phyloP scores from a whole-genome alignment of 805 yeast genomes.

The Komagataella pseudopastoris region DNA sequence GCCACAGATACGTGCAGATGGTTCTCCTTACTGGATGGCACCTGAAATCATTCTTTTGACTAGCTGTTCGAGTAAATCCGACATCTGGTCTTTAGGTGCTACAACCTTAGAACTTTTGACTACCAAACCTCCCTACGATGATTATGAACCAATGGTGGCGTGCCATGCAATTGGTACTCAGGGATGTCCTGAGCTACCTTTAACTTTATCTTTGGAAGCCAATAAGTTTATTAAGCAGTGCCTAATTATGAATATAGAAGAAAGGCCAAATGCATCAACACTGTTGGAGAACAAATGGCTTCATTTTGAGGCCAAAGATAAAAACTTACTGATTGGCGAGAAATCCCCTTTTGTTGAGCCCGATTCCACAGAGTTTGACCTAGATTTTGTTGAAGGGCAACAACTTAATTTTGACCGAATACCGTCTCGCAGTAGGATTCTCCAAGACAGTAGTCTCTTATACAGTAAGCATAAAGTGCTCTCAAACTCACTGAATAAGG shows the following conservation, averaged over 20 bases:
- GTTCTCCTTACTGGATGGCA: slow-evolving; percentile 99
- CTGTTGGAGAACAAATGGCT: slow-evolving; percentile 57
- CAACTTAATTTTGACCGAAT: background rate
- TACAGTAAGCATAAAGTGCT: background rate
- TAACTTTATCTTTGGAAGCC: slow-evolving; percentile 23
- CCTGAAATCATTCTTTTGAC: slow-evolving; percentile 83
- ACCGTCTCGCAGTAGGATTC: background rate
- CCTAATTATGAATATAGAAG: slow-evolving; percentile 54
- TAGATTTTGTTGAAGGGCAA: background rate
- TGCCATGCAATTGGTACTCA: slow-evolving; percentile 75
- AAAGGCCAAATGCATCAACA: slow-evolving; percentile 40
- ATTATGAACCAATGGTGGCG: slow-evolving; percentile 64
- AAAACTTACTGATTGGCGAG: background rate
- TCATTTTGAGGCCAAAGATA: slow-evolving; percentile 24
- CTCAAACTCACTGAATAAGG: background rate
- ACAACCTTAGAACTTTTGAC: slow-evolving; percentile 79
- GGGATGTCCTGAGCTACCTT: slow-evolving; percentile 58
- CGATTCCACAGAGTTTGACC: background rate
- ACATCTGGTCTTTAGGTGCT: slow-evolving; percentile 92
- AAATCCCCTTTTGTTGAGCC: slow-evolving; percentile 3
- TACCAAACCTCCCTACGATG: slow-evolving; percentile 79
- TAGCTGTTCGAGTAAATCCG: slow-evolving; percentile 81
- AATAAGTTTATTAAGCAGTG: slow-evolving; percentile 54
- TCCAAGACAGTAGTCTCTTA: background rate
- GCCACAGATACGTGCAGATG: slow-evolving; percentile 27